Conservation (phyloP, 345 rosid species). For the Citrus medica region DNA sequence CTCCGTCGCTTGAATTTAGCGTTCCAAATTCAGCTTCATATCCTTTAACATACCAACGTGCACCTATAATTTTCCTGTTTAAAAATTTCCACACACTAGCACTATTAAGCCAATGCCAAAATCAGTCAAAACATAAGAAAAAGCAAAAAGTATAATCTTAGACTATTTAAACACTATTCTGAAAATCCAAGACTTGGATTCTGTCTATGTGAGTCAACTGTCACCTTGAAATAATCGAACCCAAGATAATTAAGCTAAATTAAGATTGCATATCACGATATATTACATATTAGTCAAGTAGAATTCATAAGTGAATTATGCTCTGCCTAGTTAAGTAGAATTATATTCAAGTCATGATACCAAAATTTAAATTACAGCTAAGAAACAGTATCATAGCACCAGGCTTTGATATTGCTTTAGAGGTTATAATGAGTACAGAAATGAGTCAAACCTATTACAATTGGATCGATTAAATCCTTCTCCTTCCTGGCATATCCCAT, state of each 20-base stretch:
- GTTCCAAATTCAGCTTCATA: slow-evolving; percentile 46
- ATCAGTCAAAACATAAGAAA: background rate
- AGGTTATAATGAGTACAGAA: background rate
- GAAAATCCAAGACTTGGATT: background rate
- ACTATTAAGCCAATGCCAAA: slow-evolving; percentile 3
- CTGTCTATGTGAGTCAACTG: background rate
- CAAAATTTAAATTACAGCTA: background rate
- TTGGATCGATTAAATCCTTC: slow-evolving; percentile 32
- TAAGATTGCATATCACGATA: background rate
- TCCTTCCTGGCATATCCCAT: slow-evolving; percentile 56
- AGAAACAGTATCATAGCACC: background rate
- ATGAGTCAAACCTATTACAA: slow-evolving; percentile 39
- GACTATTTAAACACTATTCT: background rate
- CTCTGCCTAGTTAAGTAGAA: background rate
- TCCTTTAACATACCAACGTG: slow-evolving; percentile 44
- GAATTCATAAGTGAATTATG: background rate
- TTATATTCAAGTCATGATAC: background rate
- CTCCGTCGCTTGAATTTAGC: background rate
- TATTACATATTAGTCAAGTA: background rate
- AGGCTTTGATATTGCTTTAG: background rate
- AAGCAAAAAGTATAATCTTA: background rate
- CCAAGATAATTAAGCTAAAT: background rate
- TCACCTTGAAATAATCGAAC: background rate
- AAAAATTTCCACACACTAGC: background rate
- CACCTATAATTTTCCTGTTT: slow-evolving; percentile 46